Percentiles rank a stretch among this genome's conserved stretches.
These are phyloP conservation scores for Aureobasidium pullulans DNA, from an alignment of 2,329 filamentous ascomycete species.

Conservation along the genomic window DNA sequence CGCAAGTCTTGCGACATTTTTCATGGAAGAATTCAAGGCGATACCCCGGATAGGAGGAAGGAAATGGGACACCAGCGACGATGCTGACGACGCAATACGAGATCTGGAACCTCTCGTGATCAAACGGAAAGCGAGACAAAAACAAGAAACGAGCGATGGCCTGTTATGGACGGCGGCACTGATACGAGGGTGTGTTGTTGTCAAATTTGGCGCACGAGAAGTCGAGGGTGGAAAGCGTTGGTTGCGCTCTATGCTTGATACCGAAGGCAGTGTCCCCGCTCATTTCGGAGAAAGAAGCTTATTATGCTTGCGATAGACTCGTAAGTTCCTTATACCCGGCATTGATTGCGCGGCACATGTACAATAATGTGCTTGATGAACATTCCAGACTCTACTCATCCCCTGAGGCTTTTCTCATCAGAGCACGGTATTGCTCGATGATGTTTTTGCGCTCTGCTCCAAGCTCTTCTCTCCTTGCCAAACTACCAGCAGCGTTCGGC, in stretches of 20 bases:
- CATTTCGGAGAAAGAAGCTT: constrained; percentile 75
- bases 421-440: constrained; percentile 64
- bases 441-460: constrained; percentile 61
- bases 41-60: constrained; percentile 76
- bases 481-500: constrained; percentile 61
- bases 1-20: constrained; percentile 60
- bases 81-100: constrained; percentile 31
- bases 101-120: constrained; percentile 28
- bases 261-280: constrained; percentile 63
- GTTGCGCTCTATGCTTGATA: constrained; percentile 66
- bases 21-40: constrained; percentile 68
- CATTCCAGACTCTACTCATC: not conserved
- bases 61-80: constrained; percentile 54
- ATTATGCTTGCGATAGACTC: constrained; percentile 54
- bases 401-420: constrained; percentile 44
- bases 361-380: not conserved
- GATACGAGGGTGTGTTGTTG: constrained; percentile 74
- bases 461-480: constrained; percentile 65
- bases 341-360: not conserved
- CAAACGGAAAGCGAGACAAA: constrained; percentile 46
- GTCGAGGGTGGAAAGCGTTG: constrained; percentile 76
- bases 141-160: constrained; percentile 51
- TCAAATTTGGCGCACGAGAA: constrained; percentile 80
- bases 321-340: not conserved
- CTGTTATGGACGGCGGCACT: constrained; percentile 77